These are phyloP conservation scores for Thraustochytrium sp. DNA, from an alignment of 352 stramenopile species.

Conservation along the genomic window DNA sequence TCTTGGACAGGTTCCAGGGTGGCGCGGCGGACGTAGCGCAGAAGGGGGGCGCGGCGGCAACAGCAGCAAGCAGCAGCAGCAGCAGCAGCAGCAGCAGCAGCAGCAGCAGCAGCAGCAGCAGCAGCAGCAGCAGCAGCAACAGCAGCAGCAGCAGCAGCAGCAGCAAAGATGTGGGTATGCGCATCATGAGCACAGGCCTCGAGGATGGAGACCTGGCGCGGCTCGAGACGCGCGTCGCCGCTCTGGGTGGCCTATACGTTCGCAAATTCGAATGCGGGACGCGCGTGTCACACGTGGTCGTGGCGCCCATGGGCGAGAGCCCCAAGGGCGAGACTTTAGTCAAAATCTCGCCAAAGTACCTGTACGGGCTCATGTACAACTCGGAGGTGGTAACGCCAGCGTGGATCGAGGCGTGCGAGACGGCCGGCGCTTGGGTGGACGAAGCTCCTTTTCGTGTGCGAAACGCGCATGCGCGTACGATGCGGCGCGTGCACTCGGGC, in stretches of 20 bases:
- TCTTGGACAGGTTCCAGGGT: no score
- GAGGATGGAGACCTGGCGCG: background rate
- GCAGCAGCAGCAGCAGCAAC: background rate
- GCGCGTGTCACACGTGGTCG: background rate
- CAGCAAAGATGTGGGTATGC: background rate
- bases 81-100: no score
- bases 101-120: background rate
- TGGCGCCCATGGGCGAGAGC: background rate
- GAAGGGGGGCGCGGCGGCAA: no score
- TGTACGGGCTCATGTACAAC: background rate
- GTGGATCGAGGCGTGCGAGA: background rate
- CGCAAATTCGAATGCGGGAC: background rate
- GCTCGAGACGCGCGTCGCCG: background rate
- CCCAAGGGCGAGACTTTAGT: background rate
- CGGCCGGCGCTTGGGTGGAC: background rate
- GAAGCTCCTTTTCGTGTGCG: background rate
- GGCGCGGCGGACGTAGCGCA: no score
- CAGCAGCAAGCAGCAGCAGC: no score
- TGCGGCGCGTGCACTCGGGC: background rate
- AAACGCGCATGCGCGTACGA: background rate
- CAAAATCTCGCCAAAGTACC: background rate
- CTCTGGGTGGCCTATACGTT: background rate
- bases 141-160: background rate
- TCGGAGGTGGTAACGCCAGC: background rate
- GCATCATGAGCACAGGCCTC: background rate